Conservation (phyloP, 2,329 filamentous ascomycete genomes). For the Emericellopsis cladophorae region DNA sequence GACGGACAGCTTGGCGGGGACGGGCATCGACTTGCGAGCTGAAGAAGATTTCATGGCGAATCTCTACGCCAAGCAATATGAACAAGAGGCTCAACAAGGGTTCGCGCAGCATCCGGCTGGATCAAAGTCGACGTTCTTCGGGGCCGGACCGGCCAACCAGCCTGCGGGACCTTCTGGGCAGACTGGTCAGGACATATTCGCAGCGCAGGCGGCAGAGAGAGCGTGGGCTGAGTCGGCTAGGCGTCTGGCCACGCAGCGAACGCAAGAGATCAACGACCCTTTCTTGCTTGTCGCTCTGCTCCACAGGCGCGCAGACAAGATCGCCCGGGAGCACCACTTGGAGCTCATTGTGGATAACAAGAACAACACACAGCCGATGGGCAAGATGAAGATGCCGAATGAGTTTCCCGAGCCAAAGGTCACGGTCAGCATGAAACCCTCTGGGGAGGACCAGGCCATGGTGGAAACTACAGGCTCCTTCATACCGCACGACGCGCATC, state of each 20-base stretch:
- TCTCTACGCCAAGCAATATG: constrained; percentile 41
- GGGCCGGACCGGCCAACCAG: constrained; percentile 54
- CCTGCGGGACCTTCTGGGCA: constrained; percentile 31
- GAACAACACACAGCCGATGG: constrained; percentile 27
- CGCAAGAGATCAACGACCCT: constrained; percentile 60
- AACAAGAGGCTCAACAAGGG: constrained; percentile 36
- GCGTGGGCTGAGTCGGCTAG: constrained; percentile 55
- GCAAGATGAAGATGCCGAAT: constrained; percentile 33
- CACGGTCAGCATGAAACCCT: constrained; percentile 36
- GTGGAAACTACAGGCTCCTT: constrained; percentile 54
- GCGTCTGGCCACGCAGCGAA: constrained; percentile 43
- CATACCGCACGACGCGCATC: constrained; percentile 60
- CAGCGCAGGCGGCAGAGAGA: constrained; percentile 51
- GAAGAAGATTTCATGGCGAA: constrained; percentile 74
- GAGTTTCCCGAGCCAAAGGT: constrained; percentile 39
- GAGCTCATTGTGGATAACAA: constrained; percentile 43
- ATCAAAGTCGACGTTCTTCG: constrained; percentile 46
- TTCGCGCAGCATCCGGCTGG: constrained; percentile 38
- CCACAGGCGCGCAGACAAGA: constrained; percentile 45
- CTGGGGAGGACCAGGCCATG: constrained; percentile 48
- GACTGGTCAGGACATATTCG: constrained; percentile 48
- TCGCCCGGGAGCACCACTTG: constrained; percentile 45
- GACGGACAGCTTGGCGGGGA: constrained; percentile 71
- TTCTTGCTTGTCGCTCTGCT: constrained; percentile 55
- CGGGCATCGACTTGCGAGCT: constrained; percentile 75